These are phyloP conservation scores for Coniochaeta prunicola DNA, from an alignment of 2,329 filamentous ascomycete genomes.

Conservation along the genomic window DNA sequence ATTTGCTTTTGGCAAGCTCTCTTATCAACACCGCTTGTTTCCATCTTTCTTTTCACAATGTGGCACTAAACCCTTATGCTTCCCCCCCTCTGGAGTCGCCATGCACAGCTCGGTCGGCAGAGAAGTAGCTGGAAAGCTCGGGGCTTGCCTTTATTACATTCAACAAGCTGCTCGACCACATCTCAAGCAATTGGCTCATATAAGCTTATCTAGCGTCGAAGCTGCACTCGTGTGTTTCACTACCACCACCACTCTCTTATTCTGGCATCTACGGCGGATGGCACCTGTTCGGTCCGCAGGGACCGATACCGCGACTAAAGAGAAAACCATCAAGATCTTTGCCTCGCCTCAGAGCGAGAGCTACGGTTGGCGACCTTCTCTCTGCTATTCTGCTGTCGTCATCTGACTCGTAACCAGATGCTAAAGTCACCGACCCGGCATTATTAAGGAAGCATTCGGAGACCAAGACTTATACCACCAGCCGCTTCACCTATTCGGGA, in stretches of 20 bases:
- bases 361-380: background rate
- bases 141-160: background rate
- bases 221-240: background rate
- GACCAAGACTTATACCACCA: constrained; percentile 65
- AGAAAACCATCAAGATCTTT: background rate
- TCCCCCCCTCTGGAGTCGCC: background rate
- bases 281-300: background rate
- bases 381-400: background rate
- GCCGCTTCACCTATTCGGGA: constrained; percentile 60
- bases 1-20: background rate
- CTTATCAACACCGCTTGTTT: background rate
- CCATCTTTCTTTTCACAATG: background rate
- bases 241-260: background rate
- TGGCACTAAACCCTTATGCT: background rate
- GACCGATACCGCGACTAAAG: background rate
- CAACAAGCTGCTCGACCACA: background rate
- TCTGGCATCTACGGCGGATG: background rate
- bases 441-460: constrained; percentile 71
- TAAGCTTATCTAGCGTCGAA: background rate
- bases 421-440: constrained; percentile 62
- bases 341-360: background rate
- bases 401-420: constrained; percentile 14
- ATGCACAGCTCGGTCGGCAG: background rate
- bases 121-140: background rate
- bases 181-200: background rate